Base-by-base conservation (phyloP, 2,329 filamentous ascomycete genomes). In the Talaromyces sp. region DNA sequence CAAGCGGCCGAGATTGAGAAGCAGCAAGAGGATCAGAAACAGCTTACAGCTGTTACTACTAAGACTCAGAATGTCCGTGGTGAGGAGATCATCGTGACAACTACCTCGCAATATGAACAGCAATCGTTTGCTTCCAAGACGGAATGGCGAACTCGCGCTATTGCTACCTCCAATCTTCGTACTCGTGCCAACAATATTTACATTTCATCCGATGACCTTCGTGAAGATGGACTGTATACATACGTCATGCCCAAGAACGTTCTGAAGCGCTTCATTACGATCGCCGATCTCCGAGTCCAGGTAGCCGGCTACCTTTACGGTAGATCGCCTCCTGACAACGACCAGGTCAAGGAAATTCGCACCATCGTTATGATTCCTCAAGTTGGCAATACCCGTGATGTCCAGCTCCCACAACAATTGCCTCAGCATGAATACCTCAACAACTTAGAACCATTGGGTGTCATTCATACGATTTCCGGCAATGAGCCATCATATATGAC, bases 211-310 rank as follows among this genome's bases (percentile, higher is more conserved):
- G 91, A 97, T 56, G 94, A 97, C 70, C 89, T 93, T 64, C 89
- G 91, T 56, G 84, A 94, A 63, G 91, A 96, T 60, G 90, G 92
- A 39, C 83, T 86, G 67, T 88, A 89, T 70, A 99, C 93, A 0
- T 99, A 97, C 69, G 89, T 99, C 68, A 97, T 99, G 90, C 94
- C 94, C 0, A 99, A 97, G 84, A 99, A 99, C 73, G 88, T 99
- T 51, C 83, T 99, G 67, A 97, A 96, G 82, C 89, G 91, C 63
- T 99, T 99, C 80, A 97, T 99, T 77, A 94, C 90, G 22, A 95
- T 99, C 69, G 89, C 94, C 48, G 94, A 99, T 78, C 84, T 99
- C 57, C 89, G 95, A 50, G 92, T 97, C 13, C 94, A 99, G 75
- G 92, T 99, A 52, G 92, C 93, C 15, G 94, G 92, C 1, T 99